Base-by-base conservation (phyloP, 352 stramenopile species). In the Globisporangium heterothallicum region DNA sequence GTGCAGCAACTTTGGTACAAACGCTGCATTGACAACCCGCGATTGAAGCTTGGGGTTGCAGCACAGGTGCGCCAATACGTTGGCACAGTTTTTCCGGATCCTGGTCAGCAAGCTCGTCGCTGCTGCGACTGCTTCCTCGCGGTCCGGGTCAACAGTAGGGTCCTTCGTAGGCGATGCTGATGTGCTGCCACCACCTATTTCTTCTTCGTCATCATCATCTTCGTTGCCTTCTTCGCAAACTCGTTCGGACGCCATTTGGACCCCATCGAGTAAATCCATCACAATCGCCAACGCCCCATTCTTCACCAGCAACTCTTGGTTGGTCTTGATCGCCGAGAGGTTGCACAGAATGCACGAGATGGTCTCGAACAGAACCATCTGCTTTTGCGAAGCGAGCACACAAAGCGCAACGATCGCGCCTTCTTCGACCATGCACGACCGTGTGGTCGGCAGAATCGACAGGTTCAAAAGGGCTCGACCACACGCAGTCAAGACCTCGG, bases 381-480 rank as follows among this genome's bases (percentile, higher is more conserved):
- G 57, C 32, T 62, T 68, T 12, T 68, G 60, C 3, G 56, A 49
- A 1, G 58, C 35, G 14, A 93, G 49, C 13, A 86, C 70, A 44
- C 72, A 66, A 2, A 93, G 55, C 29, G 73, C 80, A 7, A 58
- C 42, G 35, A 93, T 61, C 3, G 66, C 78, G 32, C 82, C 82
- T 52, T 92, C 82, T 50, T 93, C 82, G 22, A 93, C 70, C 56
- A 92, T 71, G 18, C 70, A 67, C 1, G 72, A 66, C 19, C 83
- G 79, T 8, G 83, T 92, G 19, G 80, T 88, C 3, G 78, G 78
- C 16, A 90, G 46, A 30, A 93, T 87, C 14, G 83, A 93, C 21
- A 93, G 63, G 40, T 92, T 93, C 2, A 93, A 53, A 14, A 92
- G 49, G 26, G 74, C 79, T 42, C 82, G 76, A 30, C 73, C 74